Evolutionary conservation across 352 stramenopile genomes (phyloP), one percentile per base, ranked within the genome.

Genomic region (Phytophthora citrophthora): DNA sequence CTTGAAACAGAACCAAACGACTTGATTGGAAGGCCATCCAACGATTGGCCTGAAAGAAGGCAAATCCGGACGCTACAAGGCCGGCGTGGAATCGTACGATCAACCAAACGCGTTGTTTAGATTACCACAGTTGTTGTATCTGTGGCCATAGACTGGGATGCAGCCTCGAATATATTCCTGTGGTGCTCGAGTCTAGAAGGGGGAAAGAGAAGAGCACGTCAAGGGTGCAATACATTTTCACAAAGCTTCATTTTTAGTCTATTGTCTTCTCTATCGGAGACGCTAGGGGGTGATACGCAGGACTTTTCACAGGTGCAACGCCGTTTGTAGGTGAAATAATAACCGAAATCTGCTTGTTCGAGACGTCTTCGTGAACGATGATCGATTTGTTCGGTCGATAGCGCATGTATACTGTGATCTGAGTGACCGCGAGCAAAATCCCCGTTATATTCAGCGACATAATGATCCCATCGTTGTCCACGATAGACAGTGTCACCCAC

Each of bases 21-120:
- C 15, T 58, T 52, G 56, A 64, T 58, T 64, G 29, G 49, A 65
- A 47, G 36, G 11, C 40, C 5, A 38, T 5, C 15, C 23, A 32
- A 20, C 20, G 41, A 46, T 61, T 46, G 53, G 40, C 20, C 11
- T 24, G 11, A 8, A 6, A 12, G 29, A 6, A 23, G 16, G 27
- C 46, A 40, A 41, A 52, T 52, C 46, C 24, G 11, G n/a, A 36
- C 11, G 23, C 23, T 50, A 24, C 26, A 32, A 9, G 29, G 31
- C 23, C 13, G 32, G 24, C 16, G 34, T 36, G 26, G 27, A 49
- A 56, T 55, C 45, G 55, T 56, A 34, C 13, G 12, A 48, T 60
- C 40, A 65, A 60, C 57, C 57, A 65, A 65, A 65, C 57, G 49
- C 32, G n/a, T 50, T 65, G 57, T 51, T 65, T 65, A 60, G 57